These are phyloP conservation scores for Schizothecium vesticola DNA, from an alignment of 495 filamentous ascomycete genomes.

Conservation along the genomic window DNA sequence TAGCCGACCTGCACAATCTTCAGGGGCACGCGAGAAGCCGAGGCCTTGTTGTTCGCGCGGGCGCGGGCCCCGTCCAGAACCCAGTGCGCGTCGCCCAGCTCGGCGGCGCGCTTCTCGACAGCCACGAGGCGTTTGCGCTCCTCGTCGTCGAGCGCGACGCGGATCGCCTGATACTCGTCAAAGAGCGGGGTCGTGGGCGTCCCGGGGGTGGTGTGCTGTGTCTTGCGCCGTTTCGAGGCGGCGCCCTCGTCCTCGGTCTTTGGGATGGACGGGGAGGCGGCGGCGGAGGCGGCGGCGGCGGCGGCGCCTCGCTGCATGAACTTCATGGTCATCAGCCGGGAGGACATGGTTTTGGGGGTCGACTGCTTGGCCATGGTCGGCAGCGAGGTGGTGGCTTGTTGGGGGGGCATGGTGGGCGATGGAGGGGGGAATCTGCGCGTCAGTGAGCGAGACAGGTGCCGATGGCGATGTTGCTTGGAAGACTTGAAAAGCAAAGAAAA, in stretches of 20 bases:
- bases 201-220: slow-evolving; percentile 19
- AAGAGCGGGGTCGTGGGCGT: slow-evolving; percentile 22
- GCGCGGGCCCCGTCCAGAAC: slow-evolving; percentile 50
- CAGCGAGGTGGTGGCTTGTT: slow-evolving; percentile 1
- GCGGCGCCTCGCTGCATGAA: slow-evolving; percentile 93
- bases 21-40: slow-evolving; percentile 24
- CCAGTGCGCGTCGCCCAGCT: slow-evolving; percentile 84
- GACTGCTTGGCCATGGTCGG: slow-evolving; percentile 34
- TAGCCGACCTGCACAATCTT: slow-evolving; percentile 47
- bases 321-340: slow-evolving; percentile 90
- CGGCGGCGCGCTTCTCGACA: slow-evolving; percentile 61
- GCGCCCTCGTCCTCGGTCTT: slow-evolving; percentile 33
- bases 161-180: slow-evolving; percentile 46
- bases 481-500: neutral
- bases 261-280: slow-evolving; percentile 38
- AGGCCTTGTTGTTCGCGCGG: slow-evolving; percentile 9
- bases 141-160: slow-evolving; percentile 67
- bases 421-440: neutral
- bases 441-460: neutral
- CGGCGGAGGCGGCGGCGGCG: slow-evolving; percentile 29
- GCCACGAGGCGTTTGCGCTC: slow-evolving; percentile 69
- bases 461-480: neutral
- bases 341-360: slow-evolving; percentile 73
- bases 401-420: slow-evolving; percentile 13
- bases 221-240: slow-evolving; percentile 50